Percentiles rank a stretch among this genome's conserved stretches.
Evolutionary conservation across 2,329 filamentous ascomycete genomes (phyloP).

Genomic region (Cryoendolithus antarcticus): DNA sequence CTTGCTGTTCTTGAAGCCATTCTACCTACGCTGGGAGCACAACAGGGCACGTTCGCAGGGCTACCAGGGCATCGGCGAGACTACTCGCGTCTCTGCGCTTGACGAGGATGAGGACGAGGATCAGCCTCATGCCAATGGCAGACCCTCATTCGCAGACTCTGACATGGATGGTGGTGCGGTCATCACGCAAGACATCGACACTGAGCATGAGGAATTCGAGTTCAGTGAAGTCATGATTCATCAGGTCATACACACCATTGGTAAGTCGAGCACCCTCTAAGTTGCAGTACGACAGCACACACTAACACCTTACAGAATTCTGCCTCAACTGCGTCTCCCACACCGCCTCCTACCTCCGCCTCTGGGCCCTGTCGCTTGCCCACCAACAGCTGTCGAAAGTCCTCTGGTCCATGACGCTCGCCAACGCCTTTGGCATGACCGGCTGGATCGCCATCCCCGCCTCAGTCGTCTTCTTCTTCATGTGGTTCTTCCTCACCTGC

Average conservation of each 20-base stretch:
- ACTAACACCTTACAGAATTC: constrained; percentile 49
- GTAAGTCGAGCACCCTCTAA: no score
- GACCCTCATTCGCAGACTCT: constrained; percentile 49
- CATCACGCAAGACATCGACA: constrained; percentile 68
- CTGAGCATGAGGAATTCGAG: constrained; percentile 89
- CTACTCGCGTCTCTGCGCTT: constrained; percentile 72
- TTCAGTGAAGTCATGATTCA: constrained; percentile 98
- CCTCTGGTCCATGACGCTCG: constrained; percentile 92
- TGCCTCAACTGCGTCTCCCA: constrained; percentile 98
- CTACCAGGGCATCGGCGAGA: constrained; percentile 88
- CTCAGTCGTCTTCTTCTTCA: constrained; percentile 68
- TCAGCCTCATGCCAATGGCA: constrained; percentile 47
- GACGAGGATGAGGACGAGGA: constrained; percentile 74
- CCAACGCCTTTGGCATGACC: constrained; percentile 55
- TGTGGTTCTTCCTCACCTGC: constrained; percentile 81
- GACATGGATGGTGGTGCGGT: constrained; percentile 76
- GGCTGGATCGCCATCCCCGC: constrained; percentile 57
- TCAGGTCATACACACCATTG: constrained; percentile 96
- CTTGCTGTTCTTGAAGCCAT: constrained; percentile 85
- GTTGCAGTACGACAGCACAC: no score
- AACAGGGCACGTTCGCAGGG: constrained; percentile 78
- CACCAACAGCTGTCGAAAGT: constrained; percentile 96
- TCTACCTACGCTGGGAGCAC: constrained; percentile 88
- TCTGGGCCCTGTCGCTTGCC: constrained; percentile 93
- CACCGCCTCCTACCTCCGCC: constrained; percentile 94